These are phyloP conservation scores for Talaromyces ruber DNA, from an alignment of 495 filamentous ascomycete genomes.

Conservation along the genomic window DNA sequence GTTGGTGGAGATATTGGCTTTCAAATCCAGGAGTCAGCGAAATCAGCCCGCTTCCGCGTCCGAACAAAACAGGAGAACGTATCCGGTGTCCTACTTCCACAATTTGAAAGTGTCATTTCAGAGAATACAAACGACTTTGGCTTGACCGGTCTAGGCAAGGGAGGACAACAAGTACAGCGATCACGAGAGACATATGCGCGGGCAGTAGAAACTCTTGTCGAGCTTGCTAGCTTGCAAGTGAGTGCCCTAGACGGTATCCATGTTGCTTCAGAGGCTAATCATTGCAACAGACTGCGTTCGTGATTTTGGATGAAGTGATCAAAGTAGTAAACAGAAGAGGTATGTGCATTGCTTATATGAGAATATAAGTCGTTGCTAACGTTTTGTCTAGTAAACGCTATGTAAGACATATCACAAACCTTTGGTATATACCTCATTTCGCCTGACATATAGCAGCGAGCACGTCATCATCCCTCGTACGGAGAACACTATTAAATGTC, in stretches of 20 bases:
- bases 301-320: conserved; percentile 97
- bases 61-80: conserved; percentile 97
- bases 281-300: conserved; percentile 71
- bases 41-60: conserved; percentile 82
- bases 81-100: conserved; percentile 84
- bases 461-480: conserved; percentile 98
- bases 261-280: background rate
- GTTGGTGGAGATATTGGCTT: conserved; percentile 94
- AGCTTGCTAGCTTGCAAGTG: conserved; percentile 88
- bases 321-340: conserved; percentile 97
- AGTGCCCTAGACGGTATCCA: background rate
- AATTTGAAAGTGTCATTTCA: conserved; percentile 74
- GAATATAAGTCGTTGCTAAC: conserved; percentile 15
- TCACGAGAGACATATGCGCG: conserved; percentile 96
- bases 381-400: conserved; percentile 68
- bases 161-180: conserved; percentile 91
- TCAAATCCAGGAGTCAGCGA: conserved; percentile 93
- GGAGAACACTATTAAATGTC: conserved; percentile 97
- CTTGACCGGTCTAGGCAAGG: conserved; percentile 91
- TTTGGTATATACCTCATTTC: background rate
- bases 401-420: conserved; percentile 45
- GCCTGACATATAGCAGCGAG: conserved; percentile 40
- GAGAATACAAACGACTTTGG: conserved; percentile 95
- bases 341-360: conserved; percentile 23
- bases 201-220: conserved; percentile 93